Evolutionary conservation across 176 grass and related monocot genomes (phyloP).

Genomic region (Oryza brachyantha): DNA sequence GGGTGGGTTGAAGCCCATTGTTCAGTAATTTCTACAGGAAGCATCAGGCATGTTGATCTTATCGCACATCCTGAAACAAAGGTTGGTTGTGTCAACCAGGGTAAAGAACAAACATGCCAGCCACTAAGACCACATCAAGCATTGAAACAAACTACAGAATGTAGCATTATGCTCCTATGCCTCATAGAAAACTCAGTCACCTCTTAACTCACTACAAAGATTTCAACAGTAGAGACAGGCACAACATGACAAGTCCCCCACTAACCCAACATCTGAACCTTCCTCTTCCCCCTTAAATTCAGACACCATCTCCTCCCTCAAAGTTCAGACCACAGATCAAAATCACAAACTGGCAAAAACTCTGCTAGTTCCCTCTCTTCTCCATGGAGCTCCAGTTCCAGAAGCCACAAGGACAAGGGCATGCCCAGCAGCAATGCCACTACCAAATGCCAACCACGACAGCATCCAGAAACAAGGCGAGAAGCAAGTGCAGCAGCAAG

Average conservation of each 20-base stretch:
- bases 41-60: constrained; percentile 23
- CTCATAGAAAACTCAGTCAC: constrained; percentile 52
- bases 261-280: neutral
- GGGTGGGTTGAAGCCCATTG: neutral
- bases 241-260: constrained; percentile 37
- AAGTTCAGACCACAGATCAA: constrained; percentile 16
- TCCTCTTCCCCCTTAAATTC: constrained; percentile 38
- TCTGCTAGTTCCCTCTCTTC: neutral
- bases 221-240: constrained; percentile 31
- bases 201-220: constrained; percentile 31
- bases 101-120: constrained; percentile 45
- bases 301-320: constrained; percentile 4
- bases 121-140: constrained; percentile 57
- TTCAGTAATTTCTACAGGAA: neutral
- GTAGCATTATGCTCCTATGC: constrained; percentile 3
- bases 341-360: neutral
- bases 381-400: constrained; percentile 67
- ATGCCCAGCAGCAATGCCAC: constrained; percentile 39
- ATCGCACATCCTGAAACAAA: constrained; percentile 18
- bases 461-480: constrained; percentile 16
- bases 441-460: constrained; percentile 7
- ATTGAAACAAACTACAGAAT: constrained; percentile 37
- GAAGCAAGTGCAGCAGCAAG: constrained; percentile 34
- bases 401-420: constrained; percentile 30
- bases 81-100: constrained; percentile 5